Evolutionary conservation across 2,329 filamentous ascomycete species (phyloP), one percentile per base, ranked within the genome.

Genomic region (Fusarium solani-melongenae): DNA sequence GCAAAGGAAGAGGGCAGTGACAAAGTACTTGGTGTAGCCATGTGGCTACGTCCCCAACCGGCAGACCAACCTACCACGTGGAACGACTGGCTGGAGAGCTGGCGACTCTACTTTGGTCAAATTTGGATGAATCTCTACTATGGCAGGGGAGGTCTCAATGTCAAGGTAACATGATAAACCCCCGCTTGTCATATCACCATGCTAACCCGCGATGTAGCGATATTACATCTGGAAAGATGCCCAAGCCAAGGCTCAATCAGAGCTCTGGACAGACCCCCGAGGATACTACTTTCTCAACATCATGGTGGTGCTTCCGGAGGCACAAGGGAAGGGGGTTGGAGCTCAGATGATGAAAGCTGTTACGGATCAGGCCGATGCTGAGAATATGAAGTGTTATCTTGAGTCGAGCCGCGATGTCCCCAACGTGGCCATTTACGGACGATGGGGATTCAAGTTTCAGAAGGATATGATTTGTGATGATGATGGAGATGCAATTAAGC

Each of bases 201-300:
- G 17, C 62, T 68, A 34, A 66, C 14, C 22, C 11, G n/a, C 10
- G 29, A 12, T 8, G 11, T 62, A 87, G 82, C 88, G 92, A 7
- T 94, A 94, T 79, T 91, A 89, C 80, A 92, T 93, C 73, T 94
- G 92, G 92, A 94, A 94, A 77, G 85, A 85, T 6, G 86, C 88
- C 7, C 92, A 94, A 79, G 86, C 87, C 0, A 83, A 88, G 41
- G 90, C 88, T 1, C 92, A 94, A 64, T 83, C 83, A 0, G 82
- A 88, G 29, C 81, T 93, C 5, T 94, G 92, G 92, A 89, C 84
- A 0, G 90, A 93, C 65, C 85, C 87, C 0, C 84, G 86, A 6
- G 92, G 92, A 0, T 94, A 94, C 77, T 94, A 93, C 77, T 94
- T 94, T 74, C 91, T 92, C 72, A 94, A 94, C 77, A 93, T 94